phyloP scores from a whole-genome alignment of 176 grass and related monocot species.

The Phoenix roebelenii region DNA sequence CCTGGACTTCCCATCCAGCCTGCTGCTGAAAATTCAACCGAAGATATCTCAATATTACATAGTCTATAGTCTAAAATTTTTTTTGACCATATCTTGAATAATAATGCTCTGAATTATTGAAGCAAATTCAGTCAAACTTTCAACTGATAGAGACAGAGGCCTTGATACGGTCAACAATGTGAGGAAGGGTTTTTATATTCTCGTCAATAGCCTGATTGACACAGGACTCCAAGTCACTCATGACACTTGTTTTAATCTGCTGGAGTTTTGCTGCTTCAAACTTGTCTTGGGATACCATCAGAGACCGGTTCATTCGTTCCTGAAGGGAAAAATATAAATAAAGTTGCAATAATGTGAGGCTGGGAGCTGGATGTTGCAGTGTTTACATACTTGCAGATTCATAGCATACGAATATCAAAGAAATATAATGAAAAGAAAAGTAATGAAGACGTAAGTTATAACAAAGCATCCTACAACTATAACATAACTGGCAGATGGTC shows the following conservation, averaged over 20 bases:
- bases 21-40: too few relatives aligned
- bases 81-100: too few relatives aligned
- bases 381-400: too few relatives aligned
- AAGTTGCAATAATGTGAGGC: background rate
- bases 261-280: constrained; percentile 78
- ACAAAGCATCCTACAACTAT: background rate
- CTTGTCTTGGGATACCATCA: constrained; percentile 87
- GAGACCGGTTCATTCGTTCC: constrained; percentile 71
- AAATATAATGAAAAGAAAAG: too few relatives aligned
- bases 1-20: too few relatives aligned
- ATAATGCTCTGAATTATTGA: background rate
- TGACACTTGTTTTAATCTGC: constrained; percentile 53
- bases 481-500: too few relatives aligned
- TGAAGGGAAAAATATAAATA: constrained; percentile 18
- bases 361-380: too few relatives aligned
- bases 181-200: constrained; percentile 55
- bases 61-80: too few relatives aligned
- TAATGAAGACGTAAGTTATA: background rate
- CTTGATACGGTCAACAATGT: constrained; percentile 60
- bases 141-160: constrained; percentile 53
- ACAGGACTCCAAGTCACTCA: constrained; percentile 66
- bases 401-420: too few relatives aligned
- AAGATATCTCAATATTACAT: too few relatives aligned
- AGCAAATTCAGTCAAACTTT: constrained; percentile 5
- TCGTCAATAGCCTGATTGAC: constrained; percentile 71